These are phyloP conservation scores for Rhododendron kiyosumense DNA, from an alignment of 148 eudicot species.

Conservation along the genomic window DNA sequence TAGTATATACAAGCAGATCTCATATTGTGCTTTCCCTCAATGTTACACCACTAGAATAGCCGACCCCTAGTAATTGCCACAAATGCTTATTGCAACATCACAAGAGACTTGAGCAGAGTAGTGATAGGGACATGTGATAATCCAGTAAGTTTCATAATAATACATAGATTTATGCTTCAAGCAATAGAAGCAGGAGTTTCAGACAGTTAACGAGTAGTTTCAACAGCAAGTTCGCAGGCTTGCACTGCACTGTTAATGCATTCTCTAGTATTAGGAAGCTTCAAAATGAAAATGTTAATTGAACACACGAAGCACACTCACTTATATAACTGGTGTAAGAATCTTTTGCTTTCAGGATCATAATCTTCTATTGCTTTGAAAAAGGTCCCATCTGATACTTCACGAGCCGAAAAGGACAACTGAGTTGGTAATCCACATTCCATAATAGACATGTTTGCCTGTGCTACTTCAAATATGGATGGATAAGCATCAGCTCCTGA, in stretches of 20 bases:
- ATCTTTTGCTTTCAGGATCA: constrained; percentile 86
- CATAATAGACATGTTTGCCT: constrained; percentile 50
- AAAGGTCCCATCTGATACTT: constrained; percentile 86
- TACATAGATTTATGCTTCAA: not conserved
- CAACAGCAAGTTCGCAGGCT: not conserved
- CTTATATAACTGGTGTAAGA: constrained; percentile 63
- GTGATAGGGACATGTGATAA: not conserved
- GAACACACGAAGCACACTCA: constrained; percentile 26
- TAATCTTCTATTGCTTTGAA: constrained; percentile 80
- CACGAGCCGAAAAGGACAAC: constrained; percentile 85
- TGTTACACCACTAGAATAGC: not conserved
- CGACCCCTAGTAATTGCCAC: not conserved
- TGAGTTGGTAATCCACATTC: constrained; percentile 86
- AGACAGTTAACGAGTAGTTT: not conserved
- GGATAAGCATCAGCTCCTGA: constrained; percentile 75
- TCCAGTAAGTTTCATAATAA: not conserved
- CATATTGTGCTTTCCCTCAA: not conserved
- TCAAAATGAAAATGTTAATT: not conserved
- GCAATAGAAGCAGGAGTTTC: not conserved
- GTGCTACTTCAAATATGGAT: constrained; percentile 41
- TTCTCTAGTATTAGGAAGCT: not conserved
- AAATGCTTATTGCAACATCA: not conserved
- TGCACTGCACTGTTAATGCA: not conserved
- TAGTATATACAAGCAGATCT: not conserved
- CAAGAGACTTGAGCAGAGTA: not conserved